Evolutionary conservation across 140 eudicot species (phyloP).

Genomic region (Flaveria floridana): DNA sequence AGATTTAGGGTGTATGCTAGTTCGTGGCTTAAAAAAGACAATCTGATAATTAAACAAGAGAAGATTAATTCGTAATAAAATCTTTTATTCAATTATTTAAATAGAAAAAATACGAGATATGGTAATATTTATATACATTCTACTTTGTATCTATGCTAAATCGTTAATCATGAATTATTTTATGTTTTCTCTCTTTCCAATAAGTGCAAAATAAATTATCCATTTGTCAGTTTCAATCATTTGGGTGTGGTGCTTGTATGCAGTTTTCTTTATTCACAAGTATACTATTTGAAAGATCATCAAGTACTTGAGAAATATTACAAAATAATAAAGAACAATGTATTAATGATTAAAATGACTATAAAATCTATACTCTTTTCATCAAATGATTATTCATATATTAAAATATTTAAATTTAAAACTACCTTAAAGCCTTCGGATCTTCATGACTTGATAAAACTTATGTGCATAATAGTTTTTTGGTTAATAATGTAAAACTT

Average conservation of each 20-base stretch:
- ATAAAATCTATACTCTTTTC: neutral
- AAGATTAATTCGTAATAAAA: too few relatives aligned
- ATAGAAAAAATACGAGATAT: too few relatives aligned
- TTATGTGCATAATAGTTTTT: too few relatives aligned
- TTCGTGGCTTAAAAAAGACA: too few relatives aligned
- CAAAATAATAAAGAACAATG: neutral
- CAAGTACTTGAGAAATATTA: constrained; percentile 11
- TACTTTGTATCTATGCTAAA: neutral
- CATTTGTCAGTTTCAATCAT: constrained; percentile 25
- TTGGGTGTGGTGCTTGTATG: constrained; percentile 5
- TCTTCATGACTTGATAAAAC: too few relatives aligned
- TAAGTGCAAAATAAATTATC: neutral
- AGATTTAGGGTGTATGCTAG: too few relatives aligned
- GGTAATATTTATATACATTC: neutral
- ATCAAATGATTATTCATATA: neutral
- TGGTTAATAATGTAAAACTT: too few relatives aligned
- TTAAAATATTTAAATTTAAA: too few relatives aligned
- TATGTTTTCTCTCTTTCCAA: neutral
- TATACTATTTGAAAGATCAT: constrained; percentile 15
- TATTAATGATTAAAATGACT: neutral
- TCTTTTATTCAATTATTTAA: too few relatives aligned
- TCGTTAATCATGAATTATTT: neutral
- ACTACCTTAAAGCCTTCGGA: too few relatives aligned
- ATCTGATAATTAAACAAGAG: too few relatives aligned
- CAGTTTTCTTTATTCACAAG: constrained; percentile 17